These are phyloP conservation scores for Quercus suber DNA, from an alignment of 306 rosid genomes.

Conservation along the genomic window DNA sequence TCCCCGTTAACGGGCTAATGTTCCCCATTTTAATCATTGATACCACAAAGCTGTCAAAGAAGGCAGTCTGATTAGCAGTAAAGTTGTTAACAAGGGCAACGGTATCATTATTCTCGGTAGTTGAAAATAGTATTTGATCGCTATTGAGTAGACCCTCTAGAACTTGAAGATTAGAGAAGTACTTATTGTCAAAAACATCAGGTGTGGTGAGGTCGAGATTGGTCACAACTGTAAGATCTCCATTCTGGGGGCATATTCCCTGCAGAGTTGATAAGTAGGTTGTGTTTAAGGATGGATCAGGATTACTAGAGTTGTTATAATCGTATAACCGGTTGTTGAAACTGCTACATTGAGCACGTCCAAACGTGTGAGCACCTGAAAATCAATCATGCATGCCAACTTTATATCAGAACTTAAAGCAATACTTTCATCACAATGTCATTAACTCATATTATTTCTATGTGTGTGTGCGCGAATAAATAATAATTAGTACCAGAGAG, in stretches of 20 bases:
- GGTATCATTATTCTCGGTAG: constrained; percentile 4
- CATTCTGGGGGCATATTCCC: constrained; percentile 14
- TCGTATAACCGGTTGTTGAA: neutral
- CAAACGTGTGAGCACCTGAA: constrained; percentile 34
- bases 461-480: neutral
- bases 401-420: too few species aligned
- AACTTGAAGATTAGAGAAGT: constrained; percentile 21
- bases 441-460: too few species aligned
- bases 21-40: constrained; percentile 28
- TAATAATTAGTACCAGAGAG: constrained; percentile 45
- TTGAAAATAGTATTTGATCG: constrained; percentile 23
- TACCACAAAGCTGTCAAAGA: constrained; percentile 18
- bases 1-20: constrained; percentile 9
- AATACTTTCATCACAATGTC: neutral
- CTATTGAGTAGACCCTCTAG: constrained; percentile 1
- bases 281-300: constrained; percentile 16
- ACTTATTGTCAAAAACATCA: neutral
- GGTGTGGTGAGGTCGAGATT: constrained; percentile 9
- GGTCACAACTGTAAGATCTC: neutral
- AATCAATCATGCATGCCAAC: neutral
- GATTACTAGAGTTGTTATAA: neutral
- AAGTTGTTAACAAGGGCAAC: constrained; percentile 2
- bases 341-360: neutral
- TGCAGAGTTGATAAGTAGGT: constrained; percentile 8
- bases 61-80: neutral